Base-by-base conservation (phyloP, 2,329 filamentous ascomycete genomes). In the Penicillium nordicum region DNA sequence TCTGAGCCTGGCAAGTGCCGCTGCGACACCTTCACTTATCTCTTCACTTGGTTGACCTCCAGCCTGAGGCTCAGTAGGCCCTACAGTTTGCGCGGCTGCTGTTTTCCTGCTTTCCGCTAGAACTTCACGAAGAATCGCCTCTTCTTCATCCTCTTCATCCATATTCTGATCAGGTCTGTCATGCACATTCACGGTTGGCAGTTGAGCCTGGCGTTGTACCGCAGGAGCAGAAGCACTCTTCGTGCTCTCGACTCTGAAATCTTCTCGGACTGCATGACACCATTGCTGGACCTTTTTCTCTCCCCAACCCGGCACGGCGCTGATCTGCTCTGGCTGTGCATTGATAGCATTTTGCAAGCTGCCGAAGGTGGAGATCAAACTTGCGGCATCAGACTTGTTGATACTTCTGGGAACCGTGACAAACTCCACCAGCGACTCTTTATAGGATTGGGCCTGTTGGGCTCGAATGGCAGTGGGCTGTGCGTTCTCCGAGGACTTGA, bases 311-410 rank as follows among this genome's bases (percentile, higher is more conserved):
- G 87, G 84, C n/a, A 99, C 85, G 60, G 90, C 78, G 14, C 86
- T 85, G 36, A 99, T 82, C 73, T 96, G 89, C 70, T 97, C 94
- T 0, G 90, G 85, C 43, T 88, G 84, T 1, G 92, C 93, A 72
- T 97, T 97, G 57, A 97, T 81, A 0, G 93, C 93, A 37, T 88
- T 89, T 64, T 87, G 85, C 56, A 99, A 76, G 63, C 90, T 96
- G 25, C 94, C 94, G 78, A 97, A 99, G 49, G 91, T 92, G 63
- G 90, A 89, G 36, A 97, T 92, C 49, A 99, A 77, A 29, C 90
- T 89, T 10, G 97, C 86, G 0, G 94, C 92, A 75, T 99, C 94
- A 1, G 92, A 92, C 74, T 96, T 97, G 76, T 97, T 97, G 70
- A 99, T 86, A 60, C 88, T 90, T 55, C 92, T 81, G 3, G 94